Evolutionary conservation across 1,284 basidiomycete species (phyloP), one percentile per base, ranked within the genome.

Genomic region (Malassezia pachydermatis): DNA sequence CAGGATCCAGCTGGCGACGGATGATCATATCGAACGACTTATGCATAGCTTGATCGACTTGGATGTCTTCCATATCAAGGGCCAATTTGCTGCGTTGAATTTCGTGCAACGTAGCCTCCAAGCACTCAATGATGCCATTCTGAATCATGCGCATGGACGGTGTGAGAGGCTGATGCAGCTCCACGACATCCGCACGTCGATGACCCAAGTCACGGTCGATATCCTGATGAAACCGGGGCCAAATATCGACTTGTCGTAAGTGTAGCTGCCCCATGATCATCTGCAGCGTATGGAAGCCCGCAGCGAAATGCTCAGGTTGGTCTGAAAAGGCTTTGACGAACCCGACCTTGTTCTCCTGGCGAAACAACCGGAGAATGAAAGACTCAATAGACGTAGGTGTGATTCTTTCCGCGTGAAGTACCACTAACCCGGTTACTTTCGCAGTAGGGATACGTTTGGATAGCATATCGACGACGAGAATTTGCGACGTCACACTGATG

Each of bases 321-420:
- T 96, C 92, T 0, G 88, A 88, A 68, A 98, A 96, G 0, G 89
- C 94, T 73, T 98, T 96, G 56, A 95, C 75, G 72, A 96, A 99
- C 1, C 90, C 92, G 5, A 77, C 78, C 39, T 47, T 38, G 20
- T 49, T 36, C 20, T 34, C 28, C 41, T 50, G 39, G 1, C 67
- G 54, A 45, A 58, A 70, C 22, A 70, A 55, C 3, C 68, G 57
- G 4, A 63, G 51, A 23, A 70, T 71, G 47, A 68, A 71, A 2
- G 65, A 60, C 43, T 67, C 68, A 4, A 60, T 54, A 19, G 62
- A 69, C 2, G 55, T 78, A 0, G 86, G 80, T 0, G 84, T 86
- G 6, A 94, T 84, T 55, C 30, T 24, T 70, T 98, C 92, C 1
- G 89, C 88, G 61, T 94, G 89, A 30, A 96, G 70, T n/a, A 98